A percentile compares a stretch with the other conserved stretches of the same genome.
These are phyloP conservation scores for Diddensiella caesifluorescens DNA, from an alignment of 805 yeast genomes.

Conservation along the genomic window DNA sequence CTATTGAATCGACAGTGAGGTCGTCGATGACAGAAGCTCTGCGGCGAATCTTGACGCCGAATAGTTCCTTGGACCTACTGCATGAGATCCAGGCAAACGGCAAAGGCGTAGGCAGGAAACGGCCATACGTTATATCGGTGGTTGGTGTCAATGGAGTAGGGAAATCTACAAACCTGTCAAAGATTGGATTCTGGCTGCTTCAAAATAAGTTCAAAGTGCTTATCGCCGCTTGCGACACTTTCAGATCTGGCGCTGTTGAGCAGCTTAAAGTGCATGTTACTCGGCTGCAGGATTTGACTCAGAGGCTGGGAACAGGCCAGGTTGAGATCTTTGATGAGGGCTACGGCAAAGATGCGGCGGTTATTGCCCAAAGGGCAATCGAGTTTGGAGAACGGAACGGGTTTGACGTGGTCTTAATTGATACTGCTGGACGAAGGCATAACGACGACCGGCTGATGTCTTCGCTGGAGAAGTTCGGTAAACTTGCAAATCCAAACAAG, in stretches of 20 bases:
- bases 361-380: slow-evolving; percentile 87
- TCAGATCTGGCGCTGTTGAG: slow-evolving; percentile 98
- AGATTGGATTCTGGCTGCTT: slow-evolving; percentile 89
- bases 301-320: slow-evolving; percentile 39
- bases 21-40: slow-evolving; percentile 52
- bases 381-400: slow-evolving; percentile 62
- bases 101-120: slow-evolving; percentile 21
- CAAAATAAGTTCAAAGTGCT: slow-evolving; percentile 83
- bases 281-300: slow-evolving; percentile 66
- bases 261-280: slow-evolving; percentile 91
- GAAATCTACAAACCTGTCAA: slow-evolving; percentile 90
- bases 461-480: slow-evolving; percentile 89
- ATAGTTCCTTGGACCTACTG: slow-evolving; percentile 79
- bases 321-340: slow-evolving; percentile 91
- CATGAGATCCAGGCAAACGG: slow-evolving; percentile 63
- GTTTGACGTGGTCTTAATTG: slow-evolving; percentile 85
- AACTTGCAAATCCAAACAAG: slow-evolving; percentile 91
- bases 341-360: slow-evolving; percentile 96
- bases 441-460: slow-evolving; percentile 94
- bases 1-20: slow-evolving; percentile 66
- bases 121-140: slow-evolving; percentile 91
- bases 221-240: slow-evolving; percentile 96
- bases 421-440: slow-evolving; percentile 97
- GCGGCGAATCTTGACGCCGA: slow-evolving; percentile 76
- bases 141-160: slow-evolving; percentile 99